These are phyloP conservation scores for Pancytospora philotis DNA, from an alignment of 371 early-diverging fungal species.

Conservation along the genomic window DNA sequence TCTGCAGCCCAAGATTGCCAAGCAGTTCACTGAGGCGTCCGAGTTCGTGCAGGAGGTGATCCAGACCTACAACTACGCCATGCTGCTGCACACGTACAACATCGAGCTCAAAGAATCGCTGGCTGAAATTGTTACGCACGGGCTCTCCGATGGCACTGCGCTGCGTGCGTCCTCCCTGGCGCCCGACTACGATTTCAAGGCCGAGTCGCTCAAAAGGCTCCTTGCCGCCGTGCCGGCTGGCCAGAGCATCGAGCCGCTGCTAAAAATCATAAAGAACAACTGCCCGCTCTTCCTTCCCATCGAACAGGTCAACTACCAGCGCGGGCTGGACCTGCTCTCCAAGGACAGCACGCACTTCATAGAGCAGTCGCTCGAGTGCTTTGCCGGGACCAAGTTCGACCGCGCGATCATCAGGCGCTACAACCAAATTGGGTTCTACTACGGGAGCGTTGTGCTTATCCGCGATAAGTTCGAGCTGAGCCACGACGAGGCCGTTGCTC, in stretches of 20 bases:
- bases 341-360: constrained; percentile 20
- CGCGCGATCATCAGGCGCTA: constrained; percentile 29
- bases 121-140: constrained; percentile 2
- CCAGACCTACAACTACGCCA: not conserved
- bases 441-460: constrained; percentile 39
- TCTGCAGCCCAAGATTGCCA: constrained; percentile 16
- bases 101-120: not conserved
- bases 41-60: not conserved
- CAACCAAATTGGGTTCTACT: constrained; percentile 38
- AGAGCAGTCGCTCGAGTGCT: constrained; percentile 28
- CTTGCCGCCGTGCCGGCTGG: constrained; percentile 26
- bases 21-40: not conserved
- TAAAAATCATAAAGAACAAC: constrained; percentile 30
- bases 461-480: constrained; percentile 5
- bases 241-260: constrained; percentile 30
- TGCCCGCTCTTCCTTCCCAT: constrained; percentile 41
- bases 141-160: not conserved
- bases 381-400: constrained; percentile 23
- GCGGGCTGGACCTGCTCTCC: constrained; percentile 39
- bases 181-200: constrained; percentile 32
- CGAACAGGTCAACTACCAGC: constrained; percentile 44
- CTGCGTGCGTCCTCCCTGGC: constrained; percentile 19
- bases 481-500: constrained; percentile 8
- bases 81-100: not conserved
- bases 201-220: constrained; percentile 26